phyloP scores from a whole-genome alignment of 345 rosid species.

The Raphanus raphanistrum region DNA sequence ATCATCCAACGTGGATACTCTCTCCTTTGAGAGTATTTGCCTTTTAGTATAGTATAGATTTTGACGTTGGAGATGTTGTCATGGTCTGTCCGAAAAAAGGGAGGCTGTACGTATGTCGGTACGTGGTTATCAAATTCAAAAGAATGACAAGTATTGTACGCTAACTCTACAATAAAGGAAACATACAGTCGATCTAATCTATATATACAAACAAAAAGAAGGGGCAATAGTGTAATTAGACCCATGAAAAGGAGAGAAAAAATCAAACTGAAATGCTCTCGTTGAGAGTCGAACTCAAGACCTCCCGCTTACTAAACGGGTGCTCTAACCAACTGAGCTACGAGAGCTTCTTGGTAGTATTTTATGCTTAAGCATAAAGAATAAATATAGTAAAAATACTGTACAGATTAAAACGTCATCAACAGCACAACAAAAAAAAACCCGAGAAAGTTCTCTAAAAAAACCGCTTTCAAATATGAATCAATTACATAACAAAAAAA shows the following conservation, averaged over 20 bases:
- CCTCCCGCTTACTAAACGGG: slow-evolving; percentile 98
- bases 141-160: slow-evolving; percentile 24
- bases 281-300: slow-evolving; percentile 97
- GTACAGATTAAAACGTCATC: neutral
- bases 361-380: neutral
- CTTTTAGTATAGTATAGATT: too few species aligned
- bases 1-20: too few species aligned
- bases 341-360: slow-evolving; percentile 75
- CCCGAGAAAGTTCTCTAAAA: neutral
- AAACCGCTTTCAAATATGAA: neutral
- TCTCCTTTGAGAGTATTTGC: too few species aligned
- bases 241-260: neutral
- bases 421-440: too few species aligned
- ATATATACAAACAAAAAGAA: neutral
- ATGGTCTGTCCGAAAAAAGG: slow-evolving; percentile 23
- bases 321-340: slow-evolving; percentile 99
- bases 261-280: slow-evolving; percentile 44
- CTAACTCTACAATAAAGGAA: slow-evolving; percentile 8
- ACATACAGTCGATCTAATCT: neutral
- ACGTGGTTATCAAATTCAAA: neutral
- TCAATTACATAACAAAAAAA: slow-evolving; percentile 15
- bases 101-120: slow-evolving; percentile 14
- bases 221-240: neutral
- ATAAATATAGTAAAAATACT: too few species aligned
- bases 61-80: too few species aligned